Evolutionary conservation across 768 basidiomycete species (phyloP).

Genomic region (Phlegmacium glaucopus): DNA sequence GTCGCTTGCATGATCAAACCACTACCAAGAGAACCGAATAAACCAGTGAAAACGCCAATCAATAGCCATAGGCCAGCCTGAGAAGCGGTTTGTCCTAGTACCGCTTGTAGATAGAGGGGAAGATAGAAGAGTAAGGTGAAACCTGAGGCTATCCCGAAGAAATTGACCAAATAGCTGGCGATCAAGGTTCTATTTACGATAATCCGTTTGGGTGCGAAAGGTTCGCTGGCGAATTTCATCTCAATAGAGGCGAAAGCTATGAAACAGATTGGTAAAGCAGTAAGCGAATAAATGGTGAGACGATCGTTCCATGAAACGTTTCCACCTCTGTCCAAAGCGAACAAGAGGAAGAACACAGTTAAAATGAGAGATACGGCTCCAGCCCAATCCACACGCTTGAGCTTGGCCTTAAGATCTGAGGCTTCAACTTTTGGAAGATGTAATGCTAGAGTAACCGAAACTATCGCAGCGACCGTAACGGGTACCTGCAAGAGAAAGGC

Average conservation of each 20-base stretch:
- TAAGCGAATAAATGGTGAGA: slow-evolving; percentile 34
- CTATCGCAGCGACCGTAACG: slow-evolving; percentile 47
- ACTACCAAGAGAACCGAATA: slow-evolving; percentile 46
- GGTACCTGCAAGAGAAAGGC: slow-evolving; percentile 62
- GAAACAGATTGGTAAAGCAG: slow-evolving; percentile 29
- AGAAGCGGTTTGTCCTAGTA: slow-evolving; percentile 42
- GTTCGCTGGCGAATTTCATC: slow-evolving; percentile 49
- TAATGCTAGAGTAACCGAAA: slow-evolving; percentile 51
- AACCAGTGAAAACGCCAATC: slow-evolving; percentile 41
- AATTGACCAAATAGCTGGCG: slow-evolving; percentile 55
- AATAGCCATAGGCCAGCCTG: slow-evolving; percentile 52
- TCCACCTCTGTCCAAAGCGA: slow-evolving; percentile 53
- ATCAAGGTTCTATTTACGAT: slow-evolving; percentile 46
- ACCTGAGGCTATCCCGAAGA: slow-evolving; percentile 46
- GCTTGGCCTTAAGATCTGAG: slow-evolving; percentile 43
- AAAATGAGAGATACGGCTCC: slow-evolving; percentile 55
- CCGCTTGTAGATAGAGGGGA: slow-evolving; percentile 58
- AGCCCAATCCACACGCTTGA: slow-evolving; percentile 60
- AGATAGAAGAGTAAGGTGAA: slow-evolving; percentile 50
- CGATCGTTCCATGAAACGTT: slow-evolving; percentile 44
- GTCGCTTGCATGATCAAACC: slow-evolving; percentile 57
- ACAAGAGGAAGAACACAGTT: slow-evolving; percentile 53
- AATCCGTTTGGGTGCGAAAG: slow-evolving; percentile 56
- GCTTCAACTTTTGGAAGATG: slow-evolving; percentile 42
- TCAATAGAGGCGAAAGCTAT: slow-evolving; percentile 45